Percentiles rank a stretch among this genome's conserved stretches.
phyloP scores from a whole-genome alignment of 1,284 basidiomycete genomes.

The Tetrapyrgos nigripes region DNA sequence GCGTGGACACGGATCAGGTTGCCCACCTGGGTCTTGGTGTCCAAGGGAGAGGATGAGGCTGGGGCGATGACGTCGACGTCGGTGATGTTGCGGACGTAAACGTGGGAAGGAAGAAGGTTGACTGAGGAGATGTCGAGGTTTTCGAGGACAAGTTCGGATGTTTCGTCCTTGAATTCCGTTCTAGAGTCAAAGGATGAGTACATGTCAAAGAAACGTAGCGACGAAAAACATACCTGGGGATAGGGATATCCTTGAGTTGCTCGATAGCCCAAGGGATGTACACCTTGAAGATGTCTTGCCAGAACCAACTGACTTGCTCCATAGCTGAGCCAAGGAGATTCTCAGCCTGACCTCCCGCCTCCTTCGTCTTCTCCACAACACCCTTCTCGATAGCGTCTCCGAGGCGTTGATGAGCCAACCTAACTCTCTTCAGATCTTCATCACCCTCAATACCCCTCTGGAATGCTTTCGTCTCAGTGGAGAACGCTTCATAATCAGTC shows the following conservation, averaged over 20 bases:
- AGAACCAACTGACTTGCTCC: conserved; percentile 72
- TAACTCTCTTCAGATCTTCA: conserved; percentile 50
- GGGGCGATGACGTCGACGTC: conserved; percentile 70
- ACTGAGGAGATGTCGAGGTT: conserved; percentile 71
- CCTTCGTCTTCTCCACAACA: conserved; percentile 33
- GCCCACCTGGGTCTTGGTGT: conserved; percentile 58
- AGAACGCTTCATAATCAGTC: conserved; percentile 49
- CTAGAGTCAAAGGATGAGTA: conserved; percentile 38
- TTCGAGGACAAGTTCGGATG: conserved; percentile 75
- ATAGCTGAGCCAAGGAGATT: conserved; percentile 54
- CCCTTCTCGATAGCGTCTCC: conserved; percentile 53
- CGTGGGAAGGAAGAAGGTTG: conserved; percentile 69
- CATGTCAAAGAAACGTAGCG: background rate
- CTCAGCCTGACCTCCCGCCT: conserved; percentile 36
- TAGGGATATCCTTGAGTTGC: conserved; percentile 61
- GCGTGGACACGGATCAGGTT: conserved; percentile 67
- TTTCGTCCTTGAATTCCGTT: conserved; percentile 68
- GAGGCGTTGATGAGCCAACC: conserved; percentile 53
- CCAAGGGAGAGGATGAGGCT: conserved; percentile 30
- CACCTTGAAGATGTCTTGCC: conserved; percentile 73
- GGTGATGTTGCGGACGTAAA: conserved; percentile 74
- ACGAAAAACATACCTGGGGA: conserved; percentile 59
- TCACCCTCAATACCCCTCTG: conserved; percentile 53
- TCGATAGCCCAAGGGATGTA: conserved; percentile 59
- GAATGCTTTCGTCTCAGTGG: conserved; percentile 49